Percentiles rank a stretch among this genome's conserved stretches.
These are phyloP conservation scores for Pyrus hybrid DNA, from an alignment of 331 rosid species.

Conservation along the genomic window DNA sequence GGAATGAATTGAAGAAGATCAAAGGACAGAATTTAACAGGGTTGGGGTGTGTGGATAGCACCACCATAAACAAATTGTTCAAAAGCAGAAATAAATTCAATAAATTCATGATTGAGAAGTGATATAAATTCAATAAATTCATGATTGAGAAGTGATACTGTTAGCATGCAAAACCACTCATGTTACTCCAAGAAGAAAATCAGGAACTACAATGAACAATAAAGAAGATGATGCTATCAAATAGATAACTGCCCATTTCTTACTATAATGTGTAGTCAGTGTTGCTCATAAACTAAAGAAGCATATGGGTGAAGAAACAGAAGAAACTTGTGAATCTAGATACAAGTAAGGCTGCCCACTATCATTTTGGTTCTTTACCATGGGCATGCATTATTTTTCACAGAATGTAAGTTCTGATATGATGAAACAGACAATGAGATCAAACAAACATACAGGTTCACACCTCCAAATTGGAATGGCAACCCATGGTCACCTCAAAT, in stretches of 20 bases:
- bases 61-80: too few relatives aligned
- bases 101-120: not conserved
- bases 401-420: not conserved
- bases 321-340: not conserved
- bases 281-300: not conserved
- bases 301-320: not conserved
- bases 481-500: conserved; percentile 70
- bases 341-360: not conserved
- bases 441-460: conserved; percentile 71
- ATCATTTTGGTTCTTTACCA: not conserved
- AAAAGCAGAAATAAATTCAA: too few relatives aligned
- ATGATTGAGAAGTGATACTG: not conserved
- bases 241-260: not conserved
- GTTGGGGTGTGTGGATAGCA: too few relatives aligned
- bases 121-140: not conserved
- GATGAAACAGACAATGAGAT: conserved; percentile 32
- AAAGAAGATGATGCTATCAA: not conserved
- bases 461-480: conserved; percentile 96
- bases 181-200: not conserved
- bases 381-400: not conserved
- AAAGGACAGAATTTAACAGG: too few relatives aligned
- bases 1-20: too few relatives aligned
- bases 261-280: not conserved
- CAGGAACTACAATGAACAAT: not conserved
- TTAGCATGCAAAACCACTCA: not conserved